Conservation (phyloP, 176 grass and related monocot species). For the Triticum timopheevii region DNA sequence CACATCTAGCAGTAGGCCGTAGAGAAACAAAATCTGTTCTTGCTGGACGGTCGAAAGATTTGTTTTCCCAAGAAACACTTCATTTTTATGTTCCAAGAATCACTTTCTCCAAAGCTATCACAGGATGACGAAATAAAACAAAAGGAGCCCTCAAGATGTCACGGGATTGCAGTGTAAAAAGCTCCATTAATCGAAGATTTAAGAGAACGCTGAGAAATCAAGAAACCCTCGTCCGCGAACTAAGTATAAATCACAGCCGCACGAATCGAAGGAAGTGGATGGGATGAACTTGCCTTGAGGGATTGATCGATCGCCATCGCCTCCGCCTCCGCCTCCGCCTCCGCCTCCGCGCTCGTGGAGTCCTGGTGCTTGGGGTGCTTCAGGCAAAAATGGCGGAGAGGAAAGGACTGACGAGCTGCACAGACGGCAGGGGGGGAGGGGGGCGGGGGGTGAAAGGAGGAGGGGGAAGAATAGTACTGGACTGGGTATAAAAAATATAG, state of each 20-base stretch:
- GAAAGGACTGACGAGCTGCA: not conserved
- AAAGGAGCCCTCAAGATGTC: not conserved
- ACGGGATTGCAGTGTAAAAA: not conserved
- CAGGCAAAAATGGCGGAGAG: not conserved
- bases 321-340: not conserved
- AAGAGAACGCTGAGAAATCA: not conserved
- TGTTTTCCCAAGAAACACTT: not conserved
- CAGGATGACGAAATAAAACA: not conserved
- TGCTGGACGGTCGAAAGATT: not conserved
- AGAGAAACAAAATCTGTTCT: not conserved
- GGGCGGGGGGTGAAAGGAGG: not conserved
- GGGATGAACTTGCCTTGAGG: slow-evolving; percentile 18
- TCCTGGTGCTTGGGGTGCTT: not conserved
- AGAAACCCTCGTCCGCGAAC: not conserved
- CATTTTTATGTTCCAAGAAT: not conserved
- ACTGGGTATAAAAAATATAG: not conserved
- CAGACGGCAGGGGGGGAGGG: not conserved
- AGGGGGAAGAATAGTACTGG: too few species aligned
- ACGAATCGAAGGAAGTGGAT: not conserved
- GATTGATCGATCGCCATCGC: slow-evolving; percentile 32
- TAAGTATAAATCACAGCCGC: not conserved
- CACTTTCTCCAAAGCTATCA: not conserved
- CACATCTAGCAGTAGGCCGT: not conserved
- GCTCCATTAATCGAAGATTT: not conserved
- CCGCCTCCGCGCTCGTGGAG: not conserved